These are phyloP conservation scores for Phytophthora tubulina DNA, from an alignment of 352 stramenopile genomes.

Conservation along the genomic window DNA sequence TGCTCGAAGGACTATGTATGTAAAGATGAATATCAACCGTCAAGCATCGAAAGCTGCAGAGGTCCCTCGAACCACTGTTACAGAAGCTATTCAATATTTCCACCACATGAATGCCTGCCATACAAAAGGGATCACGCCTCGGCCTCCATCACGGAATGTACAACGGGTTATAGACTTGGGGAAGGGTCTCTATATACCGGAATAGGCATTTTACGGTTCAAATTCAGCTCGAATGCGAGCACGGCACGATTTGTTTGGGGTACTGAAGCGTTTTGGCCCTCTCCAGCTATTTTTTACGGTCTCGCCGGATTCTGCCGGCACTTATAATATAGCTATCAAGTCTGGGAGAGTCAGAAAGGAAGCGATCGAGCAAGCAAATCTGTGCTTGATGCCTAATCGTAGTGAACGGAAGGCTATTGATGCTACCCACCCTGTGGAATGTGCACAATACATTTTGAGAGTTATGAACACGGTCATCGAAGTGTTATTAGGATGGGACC, in stretches of 20 bases:
- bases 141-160: not conserved
- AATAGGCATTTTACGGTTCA: conserved; percentile 29
- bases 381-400: not conserved
- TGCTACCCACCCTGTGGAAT: conserved; percentile 26
- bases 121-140: not conserved
- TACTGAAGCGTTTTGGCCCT: conserved; percentile 28
- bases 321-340: conserved; percentile 15
- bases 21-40: conserved; percentile 19
- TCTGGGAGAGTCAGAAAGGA: not conserved
- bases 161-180: conserved; percentile 20
- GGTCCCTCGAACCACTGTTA: too few species aligned
- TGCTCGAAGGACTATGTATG: conserved; percentile 25
- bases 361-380: not conserved
- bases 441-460: conserved; percentile 32
- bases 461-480: conserved; percentile 32
- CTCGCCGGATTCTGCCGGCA: conserved; percentile 26
- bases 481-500: conserved; percentile 28
- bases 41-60: not conserved
- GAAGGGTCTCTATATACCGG: conserved; percentile 11
- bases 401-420: conserved; percentile 25
- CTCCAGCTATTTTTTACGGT: conserved; percentile 39
- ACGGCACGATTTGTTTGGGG: conserved; percentile 28
- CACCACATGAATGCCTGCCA: not conserved
- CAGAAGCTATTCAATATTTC: conserved; percentile 28
- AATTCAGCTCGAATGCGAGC: conserved; percentile 22